Base-by-base conservation (phyloP, 257 asterid genomes). In the Lantana camara region DNA sequence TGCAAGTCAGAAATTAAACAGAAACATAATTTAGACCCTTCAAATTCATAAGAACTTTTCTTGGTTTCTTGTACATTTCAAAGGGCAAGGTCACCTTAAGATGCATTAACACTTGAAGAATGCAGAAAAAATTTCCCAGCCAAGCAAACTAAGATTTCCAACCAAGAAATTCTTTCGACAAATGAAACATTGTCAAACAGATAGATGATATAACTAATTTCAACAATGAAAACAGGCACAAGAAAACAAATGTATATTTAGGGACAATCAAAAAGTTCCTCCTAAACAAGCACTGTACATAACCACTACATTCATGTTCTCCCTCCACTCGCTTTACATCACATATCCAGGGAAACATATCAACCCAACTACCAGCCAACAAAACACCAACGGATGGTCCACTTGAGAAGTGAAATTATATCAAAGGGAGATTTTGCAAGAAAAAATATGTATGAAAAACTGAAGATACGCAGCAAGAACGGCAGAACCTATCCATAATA, bases 11-110 rank as follows among this genome's bases (percentile, higher is more conserved):
- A 19, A 20, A 19, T 29, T 9, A 15, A 34, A 44, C 23, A 47
- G 47, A 32, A 44, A 16, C 46, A 40, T n/a, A n/a, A n/a, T 66
- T 23, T 66, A 45, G 57, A 30, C 46, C 32, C 24, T 60, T 32
- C 34, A 60, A 60, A 22, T 12, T n/a, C 9, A n/a, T 19, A 46
- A 23, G 16, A 59, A 38, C 23, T 17, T 40, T 65, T 40, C 70
- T 52, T 40, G 12, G 15, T 64, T 54, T 41, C 49, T 17, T 40
- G 29, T n/a, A 65, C 34, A 27, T 13, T 7, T 20, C 22, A 19
- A 15, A 47, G 32, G 60, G 21, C 46, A 53, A 24, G 19, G 29
- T 37, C 58, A 50, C 38, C 48, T 45, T 3, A 20, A 37, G 11
- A 45, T n/a, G 50, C 50, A 15, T 5, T 5, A 4, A 45, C n/a